phyloP scores from a whole-genome alignment of 139 green algal genomes.

The Desmodesmus armatus region DNA sequence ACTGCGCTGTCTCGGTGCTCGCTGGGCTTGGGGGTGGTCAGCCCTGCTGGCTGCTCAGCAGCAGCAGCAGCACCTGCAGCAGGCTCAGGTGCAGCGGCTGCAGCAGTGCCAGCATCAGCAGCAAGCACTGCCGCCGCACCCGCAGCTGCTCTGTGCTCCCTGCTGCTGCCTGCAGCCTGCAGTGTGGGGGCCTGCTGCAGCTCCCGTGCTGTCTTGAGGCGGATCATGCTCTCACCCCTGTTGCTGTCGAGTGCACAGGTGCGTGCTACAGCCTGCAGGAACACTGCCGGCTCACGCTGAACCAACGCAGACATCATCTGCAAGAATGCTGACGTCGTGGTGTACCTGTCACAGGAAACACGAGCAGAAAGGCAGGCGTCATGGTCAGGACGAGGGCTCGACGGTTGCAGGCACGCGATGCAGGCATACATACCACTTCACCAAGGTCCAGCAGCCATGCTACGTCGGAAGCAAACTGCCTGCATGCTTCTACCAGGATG shows the following conservation, averaged over 20 bases:
- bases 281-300: conserved; percentile 77
- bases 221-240: conserved; percentile 41
- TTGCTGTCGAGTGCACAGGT: conserved; percentile 66
- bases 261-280: conserved; percentile 77
- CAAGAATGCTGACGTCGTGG: conserved; percentile 64
- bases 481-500: too few species aligned
- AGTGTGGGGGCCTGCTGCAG: conserved; percentile 11
- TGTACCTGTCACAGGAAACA: conserved; percentile 30
- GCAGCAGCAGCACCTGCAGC: conserved; percentile 5
- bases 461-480: too few species aligned
- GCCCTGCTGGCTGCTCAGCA: not conserved
- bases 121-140: not conserved
- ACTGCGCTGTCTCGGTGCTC: not conserved
- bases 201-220: conserved; percentile 35
- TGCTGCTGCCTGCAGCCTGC: not conserved
- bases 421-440: too few species aligned
- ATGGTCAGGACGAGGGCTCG: too few species aligned
- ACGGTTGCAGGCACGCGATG: too few species aligned
- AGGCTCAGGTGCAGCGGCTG: not conserved
- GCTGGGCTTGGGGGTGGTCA: not conserved
- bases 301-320: conserved; percentile 63
- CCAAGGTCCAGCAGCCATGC: too few species aligned
- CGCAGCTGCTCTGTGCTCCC: not conserved
- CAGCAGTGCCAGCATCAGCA: not conserved
- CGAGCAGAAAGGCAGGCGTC: too few species aligned